Percentiles rank a stretch among this genome's conserved stretches.
phyloP scores from a whole-genome alignment of 2,329 filamentous ascomycete species.

The Trichoderma cornu-damae region DNA sequence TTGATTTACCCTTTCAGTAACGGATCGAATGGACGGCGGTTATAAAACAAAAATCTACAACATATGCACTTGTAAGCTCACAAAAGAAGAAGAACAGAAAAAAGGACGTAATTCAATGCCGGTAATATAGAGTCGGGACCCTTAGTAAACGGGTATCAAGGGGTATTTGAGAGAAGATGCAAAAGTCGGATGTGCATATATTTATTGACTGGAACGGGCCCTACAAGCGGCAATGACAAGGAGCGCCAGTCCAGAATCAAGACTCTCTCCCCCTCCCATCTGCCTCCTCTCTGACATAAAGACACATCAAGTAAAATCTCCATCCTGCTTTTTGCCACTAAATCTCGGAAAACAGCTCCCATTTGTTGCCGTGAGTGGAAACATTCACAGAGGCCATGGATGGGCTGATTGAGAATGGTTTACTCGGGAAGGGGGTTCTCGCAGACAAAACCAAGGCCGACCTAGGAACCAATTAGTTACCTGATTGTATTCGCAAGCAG shows the following conservation, averaged over 20 bases:
- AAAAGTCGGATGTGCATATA: too few relatives aligned
- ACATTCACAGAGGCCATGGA: background rate
- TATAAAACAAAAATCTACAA: too few relatives aligned
- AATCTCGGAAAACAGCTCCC: background rate
- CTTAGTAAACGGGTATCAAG: background rate
- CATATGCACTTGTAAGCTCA: too few relatives aligned
- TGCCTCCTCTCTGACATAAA: background rate
- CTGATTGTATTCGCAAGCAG: background rate
- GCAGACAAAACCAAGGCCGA: background rate
- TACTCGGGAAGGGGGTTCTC: slow-evolving; percentile 5
- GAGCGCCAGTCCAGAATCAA: background rate
- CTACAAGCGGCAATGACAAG: too few relatives aligned
- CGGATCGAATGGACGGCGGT: too few relatives aligned
- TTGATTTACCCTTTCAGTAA: too few relatives aligned
- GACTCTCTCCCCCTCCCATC: background rate
- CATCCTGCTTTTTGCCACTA: background rate
- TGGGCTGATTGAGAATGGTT: background rate
- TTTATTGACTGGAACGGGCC: too few relatives aligned
- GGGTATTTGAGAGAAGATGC: too few relatives aligned
- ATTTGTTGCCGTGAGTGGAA: background rate
- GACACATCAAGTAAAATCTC: background rate
- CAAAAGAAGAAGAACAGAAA: too few relatives aligned
- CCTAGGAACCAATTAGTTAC: background rate
- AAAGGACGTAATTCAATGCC: too few relatives aligned
- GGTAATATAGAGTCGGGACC: too few relatives aligned